Conservation (phyloP, 495 filamentous ascomycete genomes). For the Annulohypoxylon stygium region DNA sequence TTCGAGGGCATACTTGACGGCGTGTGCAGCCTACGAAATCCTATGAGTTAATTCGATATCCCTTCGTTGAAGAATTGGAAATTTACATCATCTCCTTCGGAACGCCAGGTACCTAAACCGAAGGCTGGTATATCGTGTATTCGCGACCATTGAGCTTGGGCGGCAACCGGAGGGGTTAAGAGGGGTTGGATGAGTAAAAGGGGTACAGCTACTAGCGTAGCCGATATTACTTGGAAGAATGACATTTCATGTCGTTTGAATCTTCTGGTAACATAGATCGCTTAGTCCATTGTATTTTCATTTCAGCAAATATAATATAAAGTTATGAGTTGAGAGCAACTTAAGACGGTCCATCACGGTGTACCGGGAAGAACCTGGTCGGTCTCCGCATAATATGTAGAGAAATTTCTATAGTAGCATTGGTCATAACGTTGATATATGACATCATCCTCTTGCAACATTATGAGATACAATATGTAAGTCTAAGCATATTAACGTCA, state of each 20-base stretch:
- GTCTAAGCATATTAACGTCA: constrained; percentile 17
- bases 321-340: background rate
- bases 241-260: constrained; percentile 7
- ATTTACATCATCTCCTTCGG: constrained; percentile 33
- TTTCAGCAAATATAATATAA: background rate
- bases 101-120: constrained; percentile 66
- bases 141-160: background rate
- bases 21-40: constrained; percentile 39
- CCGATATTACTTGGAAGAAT: background rate
- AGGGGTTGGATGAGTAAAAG: constrained; percentile 13
- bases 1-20: constrained; percentile 55
- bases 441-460: constrained; percentile 40
- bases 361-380: constrained; percentile 1
- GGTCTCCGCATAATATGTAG: constrained; percentile 9
- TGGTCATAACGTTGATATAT: constrained; percentile 36
- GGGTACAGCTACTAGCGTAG: background rate
- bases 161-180: background rate
- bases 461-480: constrained; percentile 9
- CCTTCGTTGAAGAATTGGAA: background rate
- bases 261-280: background rate
- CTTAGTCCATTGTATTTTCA: too few species aligned
- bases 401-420: background rate
- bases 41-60: background rate
- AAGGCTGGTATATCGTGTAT: constrained; percentile 57
- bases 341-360: background rate